Base-by-base conservation (phyloP, 495 filamentous ascomycete species). In the Xylaria palmicola region DNA sequence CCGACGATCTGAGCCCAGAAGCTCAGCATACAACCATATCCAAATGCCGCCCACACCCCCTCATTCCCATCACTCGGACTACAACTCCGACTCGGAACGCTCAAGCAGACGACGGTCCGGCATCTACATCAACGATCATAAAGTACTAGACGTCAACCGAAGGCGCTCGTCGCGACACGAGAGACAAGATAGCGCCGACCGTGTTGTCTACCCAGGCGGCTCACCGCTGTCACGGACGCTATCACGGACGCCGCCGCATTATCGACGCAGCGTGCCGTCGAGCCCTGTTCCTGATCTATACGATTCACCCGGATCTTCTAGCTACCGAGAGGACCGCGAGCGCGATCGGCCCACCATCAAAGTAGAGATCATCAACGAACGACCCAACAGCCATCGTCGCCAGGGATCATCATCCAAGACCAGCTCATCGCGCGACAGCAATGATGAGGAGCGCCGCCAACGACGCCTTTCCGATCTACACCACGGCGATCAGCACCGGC, bases 31-130 rank as follows among this genome's bases (percentile, higher is more conserved):
- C 58, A 36, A 24, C 27, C 56, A 65, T 22, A 50, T 69, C 30
- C 68, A 70, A 64, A 56, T 70, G 22, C 67, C 68, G 9, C 72
- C 71, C 4, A 75, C 75, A 4, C 69, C 68, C 17, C 72, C 74
- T 4, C 65, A 73, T 1, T 74, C 68, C 36, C 78, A 75, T 53
- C 76, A 77, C 56, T 79, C 76, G 17, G 76, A 75, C 3, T 72
- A 76, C 3, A 68, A 74, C 12, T 68, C 71, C 2, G 58, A 72
- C 69, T 68, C 72, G 49, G 72, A 69, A 24, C 66, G 66, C 40
- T 71, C 68, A 30, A 63, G 65, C 57, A 71, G 60, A 54, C 62
- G 57, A 36, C 66, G 69, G 56, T 68, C 72, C 8, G 63, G 65
- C 3, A 57, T 68, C 54, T 76, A 76, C 67, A 55, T 71, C 64